Conservation (phyloP, 2,329 filamentous ascomycete species). For the Neonectria sp. region DNA sequence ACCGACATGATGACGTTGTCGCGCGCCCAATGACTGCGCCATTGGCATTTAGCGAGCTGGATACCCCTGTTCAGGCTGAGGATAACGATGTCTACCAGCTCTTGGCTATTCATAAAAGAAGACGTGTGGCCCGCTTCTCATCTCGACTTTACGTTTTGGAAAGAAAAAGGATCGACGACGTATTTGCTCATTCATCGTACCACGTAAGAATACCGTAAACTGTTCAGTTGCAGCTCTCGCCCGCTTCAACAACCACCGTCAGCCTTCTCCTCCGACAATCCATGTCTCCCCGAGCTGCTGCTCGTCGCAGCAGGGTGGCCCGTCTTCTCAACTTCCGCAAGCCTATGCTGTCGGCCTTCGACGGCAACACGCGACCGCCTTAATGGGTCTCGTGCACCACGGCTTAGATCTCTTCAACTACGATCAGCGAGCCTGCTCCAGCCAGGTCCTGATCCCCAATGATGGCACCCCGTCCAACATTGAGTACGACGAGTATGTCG, state of each 20-base stretch:
- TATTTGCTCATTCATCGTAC: background rate
- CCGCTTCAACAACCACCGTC: conserved; percentile 6
- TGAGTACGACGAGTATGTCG: conserved; percentile 57
- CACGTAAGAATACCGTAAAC: conserved; percentile 1
- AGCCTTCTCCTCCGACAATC: conserved; percentile 20
- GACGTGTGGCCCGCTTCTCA: conserved; percentile 27
- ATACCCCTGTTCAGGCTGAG: conserved; percentile 33
- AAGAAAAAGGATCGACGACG: conserved; percentile 4
- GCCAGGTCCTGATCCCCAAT: conserved; percentile 52
- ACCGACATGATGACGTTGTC: conserved; percentile 21
- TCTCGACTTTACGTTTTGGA: conserved; percentile 3
- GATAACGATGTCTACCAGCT: conserved; percentile 15
- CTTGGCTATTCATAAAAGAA: conserved; percentile 36
- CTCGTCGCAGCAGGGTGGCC: conserved; percentile 44
- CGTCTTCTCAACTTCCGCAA: conserved; percentile 42
- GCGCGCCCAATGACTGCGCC: conserved; percentile 17
- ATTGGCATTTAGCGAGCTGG: conserved; percentile 24
- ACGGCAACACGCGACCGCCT: conserved; percentile 44
- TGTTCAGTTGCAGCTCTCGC: background rate
- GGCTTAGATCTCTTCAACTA: conserved; percentile 56
- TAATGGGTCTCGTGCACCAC: conserved; percentile 47
- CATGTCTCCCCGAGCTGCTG: conserved; percentile 43
- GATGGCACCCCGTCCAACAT: conserved; percentile 50
- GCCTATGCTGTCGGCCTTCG: conserved; percentile 42
- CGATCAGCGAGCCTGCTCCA: conserved; percentile 52